phyloP scores from a whole-genome alignment of 441 rosid species.

The Eruca vesicaria region DNA sequence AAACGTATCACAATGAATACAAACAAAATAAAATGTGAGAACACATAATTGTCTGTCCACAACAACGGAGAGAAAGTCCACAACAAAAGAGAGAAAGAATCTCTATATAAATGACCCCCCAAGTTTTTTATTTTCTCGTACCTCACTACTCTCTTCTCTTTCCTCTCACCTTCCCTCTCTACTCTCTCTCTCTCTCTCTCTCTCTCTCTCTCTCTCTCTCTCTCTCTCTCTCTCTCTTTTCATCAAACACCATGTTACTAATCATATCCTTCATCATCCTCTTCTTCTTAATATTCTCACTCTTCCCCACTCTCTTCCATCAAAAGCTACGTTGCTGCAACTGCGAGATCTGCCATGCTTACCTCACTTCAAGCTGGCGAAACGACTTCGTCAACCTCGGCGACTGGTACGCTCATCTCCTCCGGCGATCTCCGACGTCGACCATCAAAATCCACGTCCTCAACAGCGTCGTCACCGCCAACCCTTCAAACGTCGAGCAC shows the following conservation, averaged over 20 bases:
- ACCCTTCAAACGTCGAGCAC: constrained; percentile 65
- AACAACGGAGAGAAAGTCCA: background rate
- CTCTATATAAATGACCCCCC: constrained; percentile 25
- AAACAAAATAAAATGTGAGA: background rate
- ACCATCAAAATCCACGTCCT: constrained; percentile 67
- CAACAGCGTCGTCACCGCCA: constrained; percentile 55
- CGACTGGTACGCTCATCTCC: constrained; percentile 75
- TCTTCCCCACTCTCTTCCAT: constrained; percentile 38
- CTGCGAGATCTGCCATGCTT: constrained; percentile 59
- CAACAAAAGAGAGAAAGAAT: background rate
- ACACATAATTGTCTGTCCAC: constrained; percentile 27
- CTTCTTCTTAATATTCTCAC: constrained; percentile 37
- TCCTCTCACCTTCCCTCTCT: constrained; percentile 17
- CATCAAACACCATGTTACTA: constrained; percentile 10
- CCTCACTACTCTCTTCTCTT: background rate
- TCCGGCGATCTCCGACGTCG: constrained; percentile 48
- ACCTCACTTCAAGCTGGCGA: constrained; percentile 50
- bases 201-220: background rate
- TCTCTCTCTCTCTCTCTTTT: background rate
- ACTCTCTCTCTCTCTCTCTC: background rate
- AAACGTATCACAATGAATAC: background rate
- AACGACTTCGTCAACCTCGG: constrained; percentile 56
- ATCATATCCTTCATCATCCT: constrained; percentile 20
- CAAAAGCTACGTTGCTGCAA: constrained; percentile 42
- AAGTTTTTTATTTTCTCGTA: constrained; percentile 4